Percentiles rank a stretch among this genome's conserved stretches.
phyloP scores from a whole-genome alignment of 495 filamentous ascomycete species.

The Friedmanniomyces endolithicus region DNA sequence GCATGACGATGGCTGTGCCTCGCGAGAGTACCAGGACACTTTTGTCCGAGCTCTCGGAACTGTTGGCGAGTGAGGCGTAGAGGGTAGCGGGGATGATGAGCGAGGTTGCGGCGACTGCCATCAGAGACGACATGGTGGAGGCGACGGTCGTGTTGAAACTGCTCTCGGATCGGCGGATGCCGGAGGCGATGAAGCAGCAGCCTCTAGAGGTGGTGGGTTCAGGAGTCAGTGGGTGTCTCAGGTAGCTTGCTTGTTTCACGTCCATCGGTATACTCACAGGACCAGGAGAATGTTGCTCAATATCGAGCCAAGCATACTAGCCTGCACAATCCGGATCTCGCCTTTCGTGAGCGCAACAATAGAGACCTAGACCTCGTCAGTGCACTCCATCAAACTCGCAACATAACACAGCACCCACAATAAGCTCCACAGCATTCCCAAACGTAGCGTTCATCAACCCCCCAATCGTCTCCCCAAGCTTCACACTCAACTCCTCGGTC shows the following conservation, averaged over 20 bases:
- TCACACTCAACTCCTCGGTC: conserved; percentile 77
- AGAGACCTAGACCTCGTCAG: not conserved
- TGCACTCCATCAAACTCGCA: not conserved
- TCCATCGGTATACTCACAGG: no score
- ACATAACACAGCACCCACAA: no score
- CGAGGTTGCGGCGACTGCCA: conserved; percentile 82
- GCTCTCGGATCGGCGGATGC: conserved; percentile 58
- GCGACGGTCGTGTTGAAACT: conserved; percentile 77
- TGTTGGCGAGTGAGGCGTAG: conserved; percentile 44
- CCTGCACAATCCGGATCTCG: conserved; percentile 89
- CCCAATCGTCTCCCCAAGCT: conserved; percentile 79
- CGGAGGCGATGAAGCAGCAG: conserved; percentile 91
- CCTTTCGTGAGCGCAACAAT: conserved; percentile 76
- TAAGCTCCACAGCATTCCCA: conserved; percentile 96
- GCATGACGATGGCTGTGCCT: conserved; percentile 78
- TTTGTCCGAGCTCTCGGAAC: conserved; percentile 31
- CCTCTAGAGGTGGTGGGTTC: no score
- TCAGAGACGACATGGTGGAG: conserved; percentile 89
- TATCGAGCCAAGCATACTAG: conserved; percentile 95
- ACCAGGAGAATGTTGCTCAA: conserved; percentile 92
- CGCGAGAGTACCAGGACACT: conserved; percentile 78
- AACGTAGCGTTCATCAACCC: conserved; percentile 93
- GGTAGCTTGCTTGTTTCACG: no score
- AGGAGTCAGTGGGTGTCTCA: no score
- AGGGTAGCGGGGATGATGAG: conserved; percentile 84